Base-by-base conservation (phyloP, 768 basidiomycete species). In the Mycena capillaripes region DNA sequence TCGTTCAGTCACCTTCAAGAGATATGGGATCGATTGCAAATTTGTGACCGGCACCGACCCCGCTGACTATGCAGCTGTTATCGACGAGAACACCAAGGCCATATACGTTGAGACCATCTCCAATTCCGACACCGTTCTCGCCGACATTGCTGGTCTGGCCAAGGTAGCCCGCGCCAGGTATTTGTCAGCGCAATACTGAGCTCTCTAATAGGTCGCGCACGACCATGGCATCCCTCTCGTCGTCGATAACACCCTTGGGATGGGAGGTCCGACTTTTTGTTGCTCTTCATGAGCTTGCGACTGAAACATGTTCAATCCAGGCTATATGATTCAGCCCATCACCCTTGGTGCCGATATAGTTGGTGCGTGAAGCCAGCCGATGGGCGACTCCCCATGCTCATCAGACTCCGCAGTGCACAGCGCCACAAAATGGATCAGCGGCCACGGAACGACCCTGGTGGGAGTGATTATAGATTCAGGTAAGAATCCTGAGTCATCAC, bases 221-320 rank as follows among this genome's bases (percentile, higher is more conserved):
- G 83, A 86, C 9, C 78, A 90, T 57, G 83, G 85, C 0, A 88
- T 93, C 16, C 92, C 92, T 0, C 80, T 93, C 53, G 87, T 93
- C 16, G 42, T 92, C 0, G 90, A 91, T 73, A 91, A 91, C 78
- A 92, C 90, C 0, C 89, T 91, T 71, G 90, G 89, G 30, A 88
- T 88, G 80, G 89, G 89, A 85, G 90, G 87, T 29, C 95, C 42
- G 14, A 36, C 34, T 44, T 17, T 44, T 16, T 44, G 16, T 17
- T 44, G 5, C 7, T 6, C 42, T 17, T 12, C 7, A 44, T 17
- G 19, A 14, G 19, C 17, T 21, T 19, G 14, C 16, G 19, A 21
- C 17, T 17, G 19, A 21, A 12, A 17, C 42, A 44, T 21, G 16
- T 21, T 16, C 19, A n/a, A n/a, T 44, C 7, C 17, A 44, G 42